A percentile compares a stretch with the other conserved stretches of the same genome.
These are phyloP conservation scores for Apocynum venetum DNA, from an alignment of 257 asterid species.

Conservation along the genomic window DNA sequence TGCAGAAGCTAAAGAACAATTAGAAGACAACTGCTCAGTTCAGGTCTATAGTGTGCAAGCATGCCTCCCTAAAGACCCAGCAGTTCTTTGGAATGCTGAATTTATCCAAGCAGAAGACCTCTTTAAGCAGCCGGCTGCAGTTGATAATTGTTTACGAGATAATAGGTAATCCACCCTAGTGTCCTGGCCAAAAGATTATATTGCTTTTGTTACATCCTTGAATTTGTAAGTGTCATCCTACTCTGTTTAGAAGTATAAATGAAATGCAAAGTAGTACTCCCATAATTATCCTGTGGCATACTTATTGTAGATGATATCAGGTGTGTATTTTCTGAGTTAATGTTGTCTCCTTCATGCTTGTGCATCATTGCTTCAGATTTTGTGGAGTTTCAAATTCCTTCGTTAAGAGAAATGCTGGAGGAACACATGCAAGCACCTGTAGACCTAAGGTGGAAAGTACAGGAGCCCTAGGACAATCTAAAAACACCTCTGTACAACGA, in stretches of 20 bases:
- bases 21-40: constrained; percentile 59
- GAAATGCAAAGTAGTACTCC: background rate
- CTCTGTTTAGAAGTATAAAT: background rate
- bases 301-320: background rate
- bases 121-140: constrained; percentile 52
- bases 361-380: constrained; percentile 39
- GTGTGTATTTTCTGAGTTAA: background rate
- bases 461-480: constrained; percentile 39
- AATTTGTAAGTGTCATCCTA: background rate
- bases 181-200: constrained; percentile 4
- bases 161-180: constrained; percentile 47
- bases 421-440: constrained; percentile 32
- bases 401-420: constrained; percentile 55
- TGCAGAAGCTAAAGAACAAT: constrained; percentile 77
- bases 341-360: background rate
- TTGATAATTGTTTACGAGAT: constrained; percentile 72
- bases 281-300: background rate
- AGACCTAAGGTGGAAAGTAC: constrained; percentile 42
- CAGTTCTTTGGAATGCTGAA: constrained; percentile 90
- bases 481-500: constrained; percentile 29
- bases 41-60: constrained; percentile 90
- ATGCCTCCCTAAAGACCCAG: constrained; percentile 90
- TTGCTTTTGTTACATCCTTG: background rate
- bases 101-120: constrained; percentile 84
- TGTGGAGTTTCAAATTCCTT: constrained; percentile 76